Conservation (phyloP, 106 monocot species). For the Iris macrosiphon region DNA sequence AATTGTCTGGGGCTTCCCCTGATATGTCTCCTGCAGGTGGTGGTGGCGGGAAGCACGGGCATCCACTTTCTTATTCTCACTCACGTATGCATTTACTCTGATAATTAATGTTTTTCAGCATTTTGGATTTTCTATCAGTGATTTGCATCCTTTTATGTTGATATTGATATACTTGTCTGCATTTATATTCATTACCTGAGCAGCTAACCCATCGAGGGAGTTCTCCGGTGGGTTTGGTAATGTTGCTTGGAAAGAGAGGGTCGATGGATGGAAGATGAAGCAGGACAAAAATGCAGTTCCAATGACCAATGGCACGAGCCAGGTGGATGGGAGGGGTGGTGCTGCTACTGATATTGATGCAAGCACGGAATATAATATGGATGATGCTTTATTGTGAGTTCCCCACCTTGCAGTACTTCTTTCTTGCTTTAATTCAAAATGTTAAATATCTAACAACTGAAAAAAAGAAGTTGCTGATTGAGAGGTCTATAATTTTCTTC, state of each 20-base stretch:
- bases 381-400: constrained; percentile 73
- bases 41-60: constrained; percentile 43
- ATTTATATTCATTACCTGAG: not conserved
- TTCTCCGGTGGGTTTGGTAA: constrained; percentile 66
- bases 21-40: constrained; percentile 54
- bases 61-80: constrained; percentile 38
- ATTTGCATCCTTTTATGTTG: not conserved
- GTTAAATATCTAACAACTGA: too few species aligned
- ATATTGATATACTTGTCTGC: not conserved
- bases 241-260: constrained; percentile 88
- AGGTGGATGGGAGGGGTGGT: constrained; percentile 63
- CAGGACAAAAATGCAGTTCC: constrained; percentile 47
- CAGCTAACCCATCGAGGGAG: too few species aligned
- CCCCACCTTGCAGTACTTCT: too few species aligned
- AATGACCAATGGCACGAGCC: constrained; percentile 56
- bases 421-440: too few species aligned
- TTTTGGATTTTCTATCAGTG: not conserved
- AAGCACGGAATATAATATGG: constrained; percentile 76
- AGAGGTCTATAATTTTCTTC: too few species aligned
- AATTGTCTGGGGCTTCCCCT: constrained; percentile 55
- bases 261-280: constrained; percentile 87
- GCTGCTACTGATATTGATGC: constrained; percentile 57
- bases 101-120: not conserved
- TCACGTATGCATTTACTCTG: constrained; percentile 17
- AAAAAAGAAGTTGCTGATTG: too few species aligned